phyloP scores from a whole-genome alignment of 164 flowering plant genomes.

The Litsea cubeba region DNA sequence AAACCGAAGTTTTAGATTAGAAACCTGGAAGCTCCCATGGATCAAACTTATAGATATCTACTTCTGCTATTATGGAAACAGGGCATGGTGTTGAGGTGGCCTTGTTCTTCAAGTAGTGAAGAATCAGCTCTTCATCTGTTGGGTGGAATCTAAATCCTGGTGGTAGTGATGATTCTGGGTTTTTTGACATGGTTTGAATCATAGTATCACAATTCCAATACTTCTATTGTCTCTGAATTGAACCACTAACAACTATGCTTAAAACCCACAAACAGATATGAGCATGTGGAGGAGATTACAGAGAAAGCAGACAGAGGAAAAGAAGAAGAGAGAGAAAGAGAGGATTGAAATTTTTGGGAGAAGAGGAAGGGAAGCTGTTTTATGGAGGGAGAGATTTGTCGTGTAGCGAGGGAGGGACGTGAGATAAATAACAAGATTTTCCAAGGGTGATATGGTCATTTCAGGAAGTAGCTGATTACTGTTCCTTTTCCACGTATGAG shows the following conservation, averaged over 20 bases:
- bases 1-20: no score
- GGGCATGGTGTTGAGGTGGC: conserved; percentile 30
- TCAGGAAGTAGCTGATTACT: not conserved
- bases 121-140: conserved; percentile 58
- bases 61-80: conserved; percentile 38
- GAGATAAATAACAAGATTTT: not conserved
- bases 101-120: conserved; percentile 38
- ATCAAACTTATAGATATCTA: conserved; percentile 48
- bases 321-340: not conserved
- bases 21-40: conserved; percentile 52
- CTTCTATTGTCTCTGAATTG: no score
- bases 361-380: conserved; percentile 7
- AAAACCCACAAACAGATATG: not conserved
- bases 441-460: not conserved
- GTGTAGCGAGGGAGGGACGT: conserved; percentile 1
- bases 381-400: conserved; percentile 19
- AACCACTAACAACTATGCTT: not conserved
- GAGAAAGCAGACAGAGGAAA: not conserved
- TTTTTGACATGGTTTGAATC: conserved; percentile 3
- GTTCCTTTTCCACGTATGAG: not conserved
- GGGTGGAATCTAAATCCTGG: conserved; percentile 64
- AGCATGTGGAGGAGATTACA: not conserved
- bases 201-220: not conserved
- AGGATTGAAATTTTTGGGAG: conserved; percentile 14
- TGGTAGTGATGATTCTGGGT: conserved; percentile 18